phyloP scores from a whole-genome alignment of 2,329 filamentous ascomycete genomes.

The Aspergillus pseudotamarii region DNA sequence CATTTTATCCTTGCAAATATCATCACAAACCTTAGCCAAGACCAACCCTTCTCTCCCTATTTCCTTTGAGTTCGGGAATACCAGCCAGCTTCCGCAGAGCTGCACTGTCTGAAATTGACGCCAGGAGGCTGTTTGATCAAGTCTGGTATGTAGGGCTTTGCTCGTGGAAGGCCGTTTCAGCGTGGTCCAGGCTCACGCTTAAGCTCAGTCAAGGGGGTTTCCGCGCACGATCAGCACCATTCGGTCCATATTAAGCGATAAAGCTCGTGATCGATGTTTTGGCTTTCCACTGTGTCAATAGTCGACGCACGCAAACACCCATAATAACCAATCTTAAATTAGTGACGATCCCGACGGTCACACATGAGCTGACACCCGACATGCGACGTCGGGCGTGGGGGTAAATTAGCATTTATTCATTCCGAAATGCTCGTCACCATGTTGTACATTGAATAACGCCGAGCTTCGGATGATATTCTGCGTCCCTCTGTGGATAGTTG shows the following conservation, averaged over 20 bases:
- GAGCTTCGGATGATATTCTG: not conserved
- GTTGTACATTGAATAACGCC: not conserved
- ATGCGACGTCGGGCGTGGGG: not conserved
- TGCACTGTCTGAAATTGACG: not conserved
- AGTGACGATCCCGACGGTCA: not conserved
- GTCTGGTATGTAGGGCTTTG: not conserved
- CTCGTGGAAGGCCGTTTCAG: not conserved
- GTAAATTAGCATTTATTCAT: not conserved
- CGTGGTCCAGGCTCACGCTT: not conserved
- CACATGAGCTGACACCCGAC: not conserved
- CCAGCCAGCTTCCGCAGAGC: not conserved
- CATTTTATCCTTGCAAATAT: not conserved
- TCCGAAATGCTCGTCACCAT: not conserved
- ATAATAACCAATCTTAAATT: not conserved
- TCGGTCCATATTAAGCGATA: not conserved
- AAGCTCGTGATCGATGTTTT: not conserved
- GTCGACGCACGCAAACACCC: not conserved
- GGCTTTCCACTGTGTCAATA: not conserved
- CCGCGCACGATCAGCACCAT: not conserved
- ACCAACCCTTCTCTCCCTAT: not conserved
- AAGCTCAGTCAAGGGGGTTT: not conserved
- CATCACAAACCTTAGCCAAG: not conserved
- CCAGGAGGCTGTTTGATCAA: not conserved
- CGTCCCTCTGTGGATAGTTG: not conserved
- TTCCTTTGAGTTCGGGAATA: not conserved